Conservation (phyloP, 768 basidiomycete species). For the Boletus sp. region DNA sequence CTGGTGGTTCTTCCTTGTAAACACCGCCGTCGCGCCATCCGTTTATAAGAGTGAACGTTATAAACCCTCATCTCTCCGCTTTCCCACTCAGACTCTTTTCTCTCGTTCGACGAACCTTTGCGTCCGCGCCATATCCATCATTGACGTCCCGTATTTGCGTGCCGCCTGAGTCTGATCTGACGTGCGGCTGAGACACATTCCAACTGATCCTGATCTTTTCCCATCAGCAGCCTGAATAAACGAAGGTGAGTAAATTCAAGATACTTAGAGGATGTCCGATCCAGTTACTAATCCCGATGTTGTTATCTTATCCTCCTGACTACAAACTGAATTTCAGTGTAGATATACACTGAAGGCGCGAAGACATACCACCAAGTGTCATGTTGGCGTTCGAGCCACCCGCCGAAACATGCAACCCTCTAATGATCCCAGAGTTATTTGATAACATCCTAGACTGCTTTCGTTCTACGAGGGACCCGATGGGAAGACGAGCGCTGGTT, state of each 20-base stretch:
- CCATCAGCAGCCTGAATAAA: background rate
- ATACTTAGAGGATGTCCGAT: background rate
- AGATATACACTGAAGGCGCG: background rate
- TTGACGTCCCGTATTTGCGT: no score
- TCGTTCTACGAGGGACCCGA: background rate
- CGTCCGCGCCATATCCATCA: no score
- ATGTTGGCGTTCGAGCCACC: background rate
- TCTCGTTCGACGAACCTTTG: no score
- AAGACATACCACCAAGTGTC: background rate
- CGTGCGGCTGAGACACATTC: no score
- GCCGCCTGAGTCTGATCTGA: no score
- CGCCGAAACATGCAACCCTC: background rate
- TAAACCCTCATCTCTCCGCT: no score
- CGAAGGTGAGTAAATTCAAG: background rate
- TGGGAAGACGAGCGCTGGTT: background rate
- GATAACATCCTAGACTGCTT: constrained; percentile 2
- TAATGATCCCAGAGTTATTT: constrained; percentile 10
- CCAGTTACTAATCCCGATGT: no score
- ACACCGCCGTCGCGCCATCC: no score
- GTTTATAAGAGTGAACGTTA: no score
- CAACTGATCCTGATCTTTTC: background rate
- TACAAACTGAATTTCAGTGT: no score
- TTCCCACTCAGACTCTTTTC: background rate
- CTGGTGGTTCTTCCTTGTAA: no score
- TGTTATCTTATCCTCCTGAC: no score